Evolutionary conservation across 768 basidiomycete species (phyloP), one percentile per base, ranked within the genome.

Genomic region (Kwoniella pini): DNA sequence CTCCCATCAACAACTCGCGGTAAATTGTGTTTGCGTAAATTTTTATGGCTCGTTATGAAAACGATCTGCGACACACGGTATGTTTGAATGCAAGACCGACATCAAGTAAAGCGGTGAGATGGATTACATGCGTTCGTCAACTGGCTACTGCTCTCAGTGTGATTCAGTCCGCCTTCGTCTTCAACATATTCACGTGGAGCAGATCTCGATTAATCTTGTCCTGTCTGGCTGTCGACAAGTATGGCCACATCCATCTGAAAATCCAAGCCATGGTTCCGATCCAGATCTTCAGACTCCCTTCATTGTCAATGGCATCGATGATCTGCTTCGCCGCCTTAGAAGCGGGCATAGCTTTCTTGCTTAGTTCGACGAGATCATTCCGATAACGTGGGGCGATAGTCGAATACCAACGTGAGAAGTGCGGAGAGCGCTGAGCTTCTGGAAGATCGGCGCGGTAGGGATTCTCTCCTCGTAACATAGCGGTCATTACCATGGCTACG

Each of bases 271-370:
- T 43, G 3, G 31, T 28, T 19, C 58, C 58, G 12, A 38, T 30
- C 58, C 58, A 60, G 10, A 60, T 52, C 50, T 60, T 60, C 21
- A 39, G 39, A 17, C 19, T 24, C 10, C 31, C 24, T 19, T 33
- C 49, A 22, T 44, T 62, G 31, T 58, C 57, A 3, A 58, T 46
- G 24, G 53, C 54, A 36, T 62, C 39, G 44, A 62, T 28, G 22
- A 62, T 53, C 33, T 62, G 31, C 22, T 44, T 24, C 3, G 60
- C 60, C 11, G 48, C 51, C 19, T 22, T 42, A 11, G 9, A 3
- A 21, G 60, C 43, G 10, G 21, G 15, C 39, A 46, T 28, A 17
- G 50, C 60, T 15, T 46, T 24, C 17, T 36, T 38, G 10, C 22
- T 15, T 12, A 31, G 6, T 19, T 48, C n/a, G 6, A 17, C 33